Percentiles rank a stretch among this genome's conserved stretches.
Evolutionary conservation across 2,329 filamentous ascomycete species (phyloP).

Genomic region (Teratosphaeria nubilosa): DNA sequence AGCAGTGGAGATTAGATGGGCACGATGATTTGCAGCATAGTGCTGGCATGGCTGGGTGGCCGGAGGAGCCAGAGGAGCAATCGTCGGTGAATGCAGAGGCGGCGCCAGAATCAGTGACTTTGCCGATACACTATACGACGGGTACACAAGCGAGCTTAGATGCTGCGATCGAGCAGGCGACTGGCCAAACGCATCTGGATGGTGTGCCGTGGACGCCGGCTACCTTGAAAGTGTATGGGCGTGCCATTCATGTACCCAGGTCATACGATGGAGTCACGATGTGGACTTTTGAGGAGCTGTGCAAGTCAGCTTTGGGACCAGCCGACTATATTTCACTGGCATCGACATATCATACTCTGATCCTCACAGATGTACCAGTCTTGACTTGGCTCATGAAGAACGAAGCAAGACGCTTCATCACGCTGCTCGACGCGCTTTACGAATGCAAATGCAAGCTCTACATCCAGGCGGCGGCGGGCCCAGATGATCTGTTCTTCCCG

Average conservation of each 20-base stretch:
- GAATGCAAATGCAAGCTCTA: constrained; percentile 71
- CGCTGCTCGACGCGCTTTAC: constrained; percentile 68
- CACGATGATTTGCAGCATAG: constrained; percentile 15
- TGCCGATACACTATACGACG: constrained; percentile 1
- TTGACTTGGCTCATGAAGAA: constrained; percentile 63
- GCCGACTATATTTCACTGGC: constrained; percentile 77
- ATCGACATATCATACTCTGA: constrained; percentile 67
- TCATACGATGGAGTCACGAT: constrained; percentile 48
- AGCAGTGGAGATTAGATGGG: constrained; percentile 15
- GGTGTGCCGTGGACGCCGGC: constrained; percentile 32
- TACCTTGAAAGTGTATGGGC: constrained; percentile 50
- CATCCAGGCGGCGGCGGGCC: constrained; percentile 55
- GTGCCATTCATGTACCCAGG: constrained; percentile 49
- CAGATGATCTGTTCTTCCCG: constrained; percentile 71
- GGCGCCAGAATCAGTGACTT: constrained; percentile 4
- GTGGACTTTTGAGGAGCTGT: constrained; percentile 61
- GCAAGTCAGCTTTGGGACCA: constrained; percentile 56
- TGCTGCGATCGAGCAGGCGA: constrained; percentile 10
- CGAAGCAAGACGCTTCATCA: constrained; percentile 71
- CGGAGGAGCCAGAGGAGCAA: constrained; percentile 1
- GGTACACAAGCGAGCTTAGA: constrained; percentile 3
- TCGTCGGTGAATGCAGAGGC: neutral
- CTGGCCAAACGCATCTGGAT: constrained; percentile 7
- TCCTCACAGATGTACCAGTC: constrained; percentile 60
- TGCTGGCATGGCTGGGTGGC: constrained; percentile 12